Conservation (phyloP, 2,329 filamentous ascomycete genomes). For the Sporothrix inflata region DNA sequence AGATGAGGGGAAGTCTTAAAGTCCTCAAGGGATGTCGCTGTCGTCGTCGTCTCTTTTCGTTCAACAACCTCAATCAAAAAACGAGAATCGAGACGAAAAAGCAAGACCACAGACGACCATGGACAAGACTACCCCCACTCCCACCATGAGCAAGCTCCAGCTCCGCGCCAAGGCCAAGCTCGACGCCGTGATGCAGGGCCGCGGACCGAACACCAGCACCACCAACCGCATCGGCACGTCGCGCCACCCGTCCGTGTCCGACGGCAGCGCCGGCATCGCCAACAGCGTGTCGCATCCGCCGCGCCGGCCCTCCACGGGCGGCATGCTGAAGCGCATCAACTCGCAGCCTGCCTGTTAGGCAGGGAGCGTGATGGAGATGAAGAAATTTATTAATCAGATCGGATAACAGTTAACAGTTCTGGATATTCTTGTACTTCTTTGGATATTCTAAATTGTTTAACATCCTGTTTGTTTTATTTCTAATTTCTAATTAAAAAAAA, state of each 20-base stretch:
- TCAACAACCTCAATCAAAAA: not conserved
- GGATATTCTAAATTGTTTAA: too few relatives aligned
- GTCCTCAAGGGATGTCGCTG: not conserved
- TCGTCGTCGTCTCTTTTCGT: not conserved
- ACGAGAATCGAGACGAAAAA: not conserved
- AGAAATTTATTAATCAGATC: too few relatives aligned
- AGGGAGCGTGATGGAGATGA: too few relatives aligned
- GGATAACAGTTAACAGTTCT: too few relatives aligned
- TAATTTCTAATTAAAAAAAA: not conserved
- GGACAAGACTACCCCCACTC: not conserved
- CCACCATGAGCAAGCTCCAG: conserved; percentile 5
- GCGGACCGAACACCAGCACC: not conserved
- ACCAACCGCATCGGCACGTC: conserved; percentile 27
- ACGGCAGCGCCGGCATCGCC: not conserved
- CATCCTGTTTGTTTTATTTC: too few relatives aligned
- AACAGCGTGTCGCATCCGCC: conserved; percentile 22
- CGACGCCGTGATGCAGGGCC: conserved; percentile 26
- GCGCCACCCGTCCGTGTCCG: conserved; percentile 16
- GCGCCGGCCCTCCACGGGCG: conserved; percentile 24
- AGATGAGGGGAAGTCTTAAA: not conserved
- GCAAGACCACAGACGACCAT: not conserved
- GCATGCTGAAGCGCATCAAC: conserved; percentile 27
- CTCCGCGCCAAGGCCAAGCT: conserved; percentile 27
- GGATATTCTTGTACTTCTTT: too few relatives aligned
- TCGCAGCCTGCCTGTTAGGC: conserved; percentile 28